phyloP scores from a whole-genome alignment of 345 rosid genomes.

The Citrus australasica region DNA sequence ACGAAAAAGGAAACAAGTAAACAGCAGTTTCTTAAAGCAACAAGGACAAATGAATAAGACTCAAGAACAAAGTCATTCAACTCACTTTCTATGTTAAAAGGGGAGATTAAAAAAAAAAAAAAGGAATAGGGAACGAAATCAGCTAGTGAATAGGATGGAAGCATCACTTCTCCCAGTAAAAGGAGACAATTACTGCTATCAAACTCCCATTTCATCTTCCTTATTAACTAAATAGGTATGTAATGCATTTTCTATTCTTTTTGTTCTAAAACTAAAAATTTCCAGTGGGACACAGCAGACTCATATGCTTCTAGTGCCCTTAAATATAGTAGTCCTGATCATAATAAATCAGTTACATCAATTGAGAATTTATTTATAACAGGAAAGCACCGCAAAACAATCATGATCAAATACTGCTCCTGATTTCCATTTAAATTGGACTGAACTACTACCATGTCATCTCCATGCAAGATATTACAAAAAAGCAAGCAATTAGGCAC shows the following conservation, averaged over 20 bases:
- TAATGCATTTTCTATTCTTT: not conserved
- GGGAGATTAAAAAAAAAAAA: not conserved
- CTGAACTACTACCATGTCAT: not conserved
- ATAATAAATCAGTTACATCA: not conserved
- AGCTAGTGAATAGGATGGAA: not conserved
- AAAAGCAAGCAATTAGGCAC: not conserved
- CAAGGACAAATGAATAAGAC: not conserved
- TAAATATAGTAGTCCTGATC: not conserved
- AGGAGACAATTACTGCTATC: not conserved
- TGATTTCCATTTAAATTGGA: not conserved
- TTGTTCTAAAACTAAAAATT: not conserved
- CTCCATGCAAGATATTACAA: not conserved
- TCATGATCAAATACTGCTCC: not conserved
- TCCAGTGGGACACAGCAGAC: not conserved
- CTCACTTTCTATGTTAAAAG: not conserved
- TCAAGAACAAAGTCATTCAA: not conserved
- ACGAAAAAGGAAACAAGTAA: not conserved
- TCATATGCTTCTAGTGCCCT: not conserved
- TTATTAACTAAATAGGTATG: not conserved
- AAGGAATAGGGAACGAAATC: not conserved
- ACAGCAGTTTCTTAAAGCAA: not conserved
- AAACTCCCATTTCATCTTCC: not conserved
- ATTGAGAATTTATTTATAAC: not conserved
- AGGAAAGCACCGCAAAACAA: not conserved
- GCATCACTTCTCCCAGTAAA: not conserved